These are phyloP conservation scores for Talaromyces islandicus DNA, from an alignment of 2,329 filamentous ascomycete species.

Conservation along the genomic window DNA sequence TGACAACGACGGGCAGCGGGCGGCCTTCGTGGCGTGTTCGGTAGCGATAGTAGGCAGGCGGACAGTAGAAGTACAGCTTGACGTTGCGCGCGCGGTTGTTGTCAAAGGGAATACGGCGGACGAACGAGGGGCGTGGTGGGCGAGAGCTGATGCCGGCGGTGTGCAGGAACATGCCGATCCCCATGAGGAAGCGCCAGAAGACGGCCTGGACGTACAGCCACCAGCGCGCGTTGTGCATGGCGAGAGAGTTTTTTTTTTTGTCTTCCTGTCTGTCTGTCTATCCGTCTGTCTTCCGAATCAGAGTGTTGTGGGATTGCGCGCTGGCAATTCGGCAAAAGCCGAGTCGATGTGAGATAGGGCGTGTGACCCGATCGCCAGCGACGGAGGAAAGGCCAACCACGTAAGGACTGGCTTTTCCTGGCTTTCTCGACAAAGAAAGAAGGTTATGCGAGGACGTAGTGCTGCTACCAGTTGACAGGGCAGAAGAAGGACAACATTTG, in stretches of 20 bases:
- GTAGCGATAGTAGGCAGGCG: slow-evolving; percentile 31
- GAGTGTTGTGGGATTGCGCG: neutral
- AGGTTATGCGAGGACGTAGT: too few species aligned
- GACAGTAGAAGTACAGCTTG: slow-evolving; percentile 57
- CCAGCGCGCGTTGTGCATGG: slow-evolving; percentile 44
- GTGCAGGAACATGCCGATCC: slow-evolving; percentile 64
- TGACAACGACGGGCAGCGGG: slow-evolving; percentile 54
- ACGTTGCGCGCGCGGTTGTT: slow-evolving; percentile 43
- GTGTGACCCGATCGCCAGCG: neutral
- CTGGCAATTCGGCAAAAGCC: too few species aligned
- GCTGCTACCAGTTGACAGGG: too few species aligned
- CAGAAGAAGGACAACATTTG: too few species aligned
- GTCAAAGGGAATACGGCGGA: slow-evolving; percentile 46
- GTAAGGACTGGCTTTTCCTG: neutral
- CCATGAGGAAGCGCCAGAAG: slow-evolving; percentile 63
- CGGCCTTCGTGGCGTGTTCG: slow-evolving; percentile 21
- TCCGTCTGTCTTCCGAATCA: neutral
- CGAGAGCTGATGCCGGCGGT: slow-evolving; percentile 52
- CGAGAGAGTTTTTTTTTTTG: neutral
- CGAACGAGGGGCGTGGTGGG: slow-evolving; percentile 57
- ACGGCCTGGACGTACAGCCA: slow-evolving; percentile 58
- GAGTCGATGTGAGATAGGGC: neutral
- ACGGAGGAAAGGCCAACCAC: neutral
- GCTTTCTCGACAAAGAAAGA: too few species aligned
- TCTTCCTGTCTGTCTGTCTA: neutral